A percentile compares a stretch with the other conserved stretches of the same genome.
These are phyloP conservation scores for Claviceps purpurea DNA, from an alignment of 2,329 filamentous ascomycete species.

Conservation along the genomic window DNA sequence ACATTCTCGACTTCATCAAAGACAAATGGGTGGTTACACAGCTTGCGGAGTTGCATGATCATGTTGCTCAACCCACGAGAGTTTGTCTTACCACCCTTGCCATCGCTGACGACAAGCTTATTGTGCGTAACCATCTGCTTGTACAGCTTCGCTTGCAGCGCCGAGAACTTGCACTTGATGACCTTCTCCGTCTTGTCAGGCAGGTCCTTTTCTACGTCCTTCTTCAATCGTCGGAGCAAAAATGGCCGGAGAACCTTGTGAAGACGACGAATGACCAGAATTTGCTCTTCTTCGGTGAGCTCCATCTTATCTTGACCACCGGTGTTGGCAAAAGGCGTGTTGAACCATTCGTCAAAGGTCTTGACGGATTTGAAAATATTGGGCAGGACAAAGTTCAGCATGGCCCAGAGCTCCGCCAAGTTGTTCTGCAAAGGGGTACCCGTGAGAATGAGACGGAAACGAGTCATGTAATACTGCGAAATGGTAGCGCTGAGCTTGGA, in stretches of 20 bases:
- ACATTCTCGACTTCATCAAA: slow-evolving; percentile 97
- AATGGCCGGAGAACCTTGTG: slow-evolving; percentile 97
- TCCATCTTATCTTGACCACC: slow-evolving; percentile 98
- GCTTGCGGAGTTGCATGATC: slow-evolving; percentile 98
- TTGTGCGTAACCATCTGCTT: slow-evolving; percentile 96
- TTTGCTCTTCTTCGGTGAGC: slow-evolving; percentile 96
- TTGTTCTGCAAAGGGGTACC: slow-evolving; percentile 98
- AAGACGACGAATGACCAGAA: slow-evolving; percentile 93
- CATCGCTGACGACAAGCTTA: slow-evolving; percentile 85
- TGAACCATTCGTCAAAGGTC: slow-evolving; percentile 99
- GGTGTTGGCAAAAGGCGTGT: slow-evolving; percentile 96
- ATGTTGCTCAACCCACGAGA: slow-evolving; percentile 96
- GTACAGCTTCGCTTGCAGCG: slow-evolving; percentile 85
- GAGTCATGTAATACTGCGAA: slow-evolving; percentile 85
- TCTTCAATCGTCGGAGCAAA: slow-evolving; percentile 95
- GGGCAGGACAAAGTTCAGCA: slow-evolving; percentile 95
- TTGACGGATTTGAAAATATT: slow-evolving; percentile 99
- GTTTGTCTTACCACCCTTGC: slow-evolving; percentile 87
- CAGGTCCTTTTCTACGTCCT: slow-evolving; percentile 97
- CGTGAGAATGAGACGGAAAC: slow-evolving; percentile 91
- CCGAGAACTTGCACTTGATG: slow-evolving; percentile 97
- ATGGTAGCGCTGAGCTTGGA: slow-evolving; percentile 94
- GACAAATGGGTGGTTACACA: slow-evolving; percentile 98
- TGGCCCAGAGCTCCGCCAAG: slow-evolving; percentile 85
- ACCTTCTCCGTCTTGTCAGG: slow-evolving; percentile 99